These are phyloP conservation scores for Hyaloscypha hepaticicola DNA, from an alignment of 495 filamentous ascomycete genomes.

Conservation along the genomic window DNA sequence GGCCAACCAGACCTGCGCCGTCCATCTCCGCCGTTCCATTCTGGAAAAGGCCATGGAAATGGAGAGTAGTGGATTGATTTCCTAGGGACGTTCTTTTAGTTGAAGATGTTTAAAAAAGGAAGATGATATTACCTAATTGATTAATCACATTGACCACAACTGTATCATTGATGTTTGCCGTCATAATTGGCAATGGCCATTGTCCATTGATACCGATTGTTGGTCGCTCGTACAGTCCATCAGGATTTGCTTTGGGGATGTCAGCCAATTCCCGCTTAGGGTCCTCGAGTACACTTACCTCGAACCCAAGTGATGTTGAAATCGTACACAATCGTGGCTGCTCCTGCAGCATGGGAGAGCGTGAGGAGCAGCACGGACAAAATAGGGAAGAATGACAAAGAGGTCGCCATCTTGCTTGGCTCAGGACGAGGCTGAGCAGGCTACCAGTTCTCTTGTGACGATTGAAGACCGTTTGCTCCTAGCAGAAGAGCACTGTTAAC, in stretches of 20 bases:
- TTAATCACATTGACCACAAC: conserved; percentile 73
- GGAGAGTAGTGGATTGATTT: conserved; percentile 67
- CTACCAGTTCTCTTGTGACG: not conserved
- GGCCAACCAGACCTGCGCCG: conserved; percentile 65
- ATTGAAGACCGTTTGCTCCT: not conserved
- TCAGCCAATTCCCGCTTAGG: not conserved
- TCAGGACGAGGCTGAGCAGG: too few species aligned
- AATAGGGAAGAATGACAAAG: conserved; percentile 33
- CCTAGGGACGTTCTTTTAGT: conserved; percentile 43
- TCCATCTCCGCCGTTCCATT: conserved; percentile 72
- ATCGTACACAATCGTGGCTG: conserved; percentile 69
- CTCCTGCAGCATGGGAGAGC: conserved; percentile 40
- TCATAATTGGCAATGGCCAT: conserved; percentile 73
- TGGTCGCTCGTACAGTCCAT: conserved; percentile 63
- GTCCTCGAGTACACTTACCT: not conserved
- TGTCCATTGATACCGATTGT: conserved; percentile 79
- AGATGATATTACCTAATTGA: conserved; percentile 55
- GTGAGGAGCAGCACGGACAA: conserved; percentile 37
- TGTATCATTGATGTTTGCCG: conserved; percentile 67
- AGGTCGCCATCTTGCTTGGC: conserved; percentile 30
- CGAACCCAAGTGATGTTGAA: conserved; percentile 80
- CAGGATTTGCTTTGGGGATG: conserved; percentile 60
- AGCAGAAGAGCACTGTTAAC: not conserved
- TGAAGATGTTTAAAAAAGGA: not conserved
- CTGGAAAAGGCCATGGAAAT: conserved; percentile 82